Base-by-base conservation (phyloP, 441 rosid species). In the Codiaeum variegatum region DNA sequence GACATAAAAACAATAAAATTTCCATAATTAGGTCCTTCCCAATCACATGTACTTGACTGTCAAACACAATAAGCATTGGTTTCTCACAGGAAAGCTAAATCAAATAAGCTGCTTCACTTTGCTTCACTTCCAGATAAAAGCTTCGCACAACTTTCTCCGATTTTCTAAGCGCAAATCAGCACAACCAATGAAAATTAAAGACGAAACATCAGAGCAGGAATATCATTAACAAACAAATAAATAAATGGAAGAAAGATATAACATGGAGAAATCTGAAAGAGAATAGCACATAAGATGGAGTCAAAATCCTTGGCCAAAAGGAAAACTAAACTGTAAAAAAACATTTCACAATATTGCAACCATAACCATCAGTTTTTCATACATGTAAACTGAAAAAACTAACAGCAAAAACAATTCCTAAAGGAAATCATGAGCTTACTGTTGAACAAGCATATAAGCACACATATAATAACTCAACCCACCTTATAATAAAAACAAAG, bases 151-250 rank as follows among this genome's bases (percentile, higher is more conserved):
- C 70, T 62, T 67, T 44, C 75, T 34, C 62, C 11, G 21, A 44
- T 44, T 64, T 56, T 52, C 55, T 66, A 55, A 11, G 21, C 9
- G 16, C 19, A 15, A 47, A 75, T 19, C 40, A 49, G 11, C 44
- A n/a, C 9, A 32, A 56, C 76, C 72, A 79, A 79, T 1, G n/a
- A 79, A 67, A 74, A 29, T 58, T 13, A 71, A 52, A 46, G n/a
- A 68, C 0, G 46, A 58, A 55, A 76, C 2, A 52, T 64, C 11
- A 66, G 67, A 56, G 36, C 36, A 21, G 19, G 8, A 62, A 74
- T 44, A 13, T 24, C 36, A 13, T 24, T 29, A 64, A 42, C 34
- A 47, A 31, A 15, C 55, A 9, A 29, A 31, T 31, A 42, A 56
- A 5, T 8, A 47, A 73, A 42, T 29, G 10, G 16, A 40, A 42